Evolutionary conservation across 1,284 basidiomycete species (phyloP).

Genomic region (Polyporus tsugae): DNA sequence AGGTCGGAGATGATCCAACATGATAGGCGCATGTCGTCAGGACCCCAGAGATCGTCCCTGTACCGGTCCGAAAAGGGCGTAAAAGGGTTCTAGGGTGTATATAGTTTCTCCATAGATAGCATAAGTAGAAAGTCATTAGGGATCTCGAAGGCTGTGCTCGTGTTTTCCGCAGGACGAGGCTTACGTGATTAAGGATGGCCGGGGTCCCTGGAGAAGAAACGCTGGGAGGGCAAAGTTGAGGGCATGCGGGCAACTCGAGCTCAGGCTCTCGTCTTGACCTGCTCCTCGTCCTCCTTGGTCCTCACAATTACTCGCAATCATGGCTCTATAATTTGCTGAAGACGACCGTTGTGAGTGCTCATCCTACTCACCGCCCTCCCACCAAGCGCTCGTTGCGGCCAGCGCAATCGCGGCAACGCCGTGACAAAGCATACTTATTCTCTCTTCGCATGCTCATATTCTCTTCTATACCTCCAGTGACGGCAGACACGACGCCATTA

Average conservation of each 20-base stretch:
- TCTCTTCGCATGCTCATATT: too few species aligned
- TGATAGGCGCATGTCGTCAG: slow-evolving; percentile 24
- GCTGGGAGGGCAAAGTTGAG: slow-evolving; percentile 9
- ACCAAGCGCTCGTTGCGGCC: slow-evolving; percentile 17
- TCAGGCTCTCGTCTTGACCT: slow-evolving; percentile 24
- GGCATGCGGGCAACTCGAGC: slow-evolving; percentile 18
- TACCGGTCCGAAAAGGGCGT: slow-evolving; percentile 7
- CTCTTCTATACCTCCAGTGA: slow-evolving; percentile 23
- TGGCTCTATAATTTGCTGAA: slow-evolving; percentile 39
- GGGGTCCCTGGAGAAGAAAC: background rate
- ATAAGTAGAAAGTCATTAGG: background rate
- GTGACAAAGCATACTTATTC: slow-evolving; percentile 29
- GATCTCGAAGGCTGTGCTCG: background rate
- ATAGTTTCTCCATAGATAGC: background rate
- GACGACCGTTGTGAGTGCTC: slow-evolving; percentile 32
- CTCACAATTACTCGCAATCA: slow-evolving; percentile 23
- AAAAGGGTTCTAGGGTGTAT: background rate
- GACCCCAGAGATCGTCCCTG: slow-evolving; percentile 18
- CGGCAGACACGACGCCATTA: slow-evolving; percentile 34
- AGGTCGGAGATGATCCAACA: slow-evolving; percentile 26
- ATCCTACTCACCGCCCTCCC: slow-evolving; percentile 39
- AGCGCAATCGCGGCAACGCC: slow-evolving; percentile 29
- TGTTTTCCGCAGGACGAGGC: background rate
- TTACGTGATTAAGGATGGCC: background rate
- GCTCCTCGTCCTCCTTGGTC: slow-evolving; percentile 10